These are phyloP conservation scores for Russula sp. DNA, from an alignment of 768 basidiomycete genomes.

Conservation along the genomic window DNA sequence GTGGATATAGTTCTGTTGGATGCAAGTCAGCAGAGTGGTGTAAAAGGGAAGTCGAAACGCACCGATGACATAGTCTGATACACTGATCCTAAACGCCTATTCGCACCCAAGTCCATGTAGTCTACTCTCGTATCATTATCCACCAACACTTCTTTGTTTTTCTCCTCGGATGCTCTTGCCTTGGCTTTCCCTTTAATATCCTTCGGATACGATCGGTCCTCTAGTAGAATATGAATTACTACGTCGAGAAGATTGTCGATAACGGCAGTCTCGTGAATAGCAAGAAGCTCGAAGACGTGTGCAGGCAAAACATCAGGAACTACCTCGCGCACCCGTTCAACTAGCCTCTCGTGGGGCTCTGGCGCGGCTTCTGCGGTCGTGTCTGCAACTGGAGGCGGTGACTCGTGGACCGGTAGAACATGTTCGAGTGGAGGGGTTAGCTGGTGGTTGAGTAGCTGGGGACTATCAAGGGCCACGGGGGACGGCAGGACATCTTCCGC, in stretches of 20 bases:
- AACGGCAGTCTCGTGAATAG: conserved; percentile 34
- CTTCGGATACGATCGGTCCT: conserved; percentile 54
- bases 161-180: conserved; percentile 27
- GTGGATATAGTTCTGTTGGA: conserved; percentile 43
- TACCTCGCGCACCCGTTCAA: conserved; percentile 56
- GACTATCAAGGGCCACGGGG: not conserved
- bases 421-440: not conserved
- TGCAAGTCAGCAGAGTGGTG: conserved; percentile 1
- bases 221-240: conserved; percentile 56
- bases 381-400: not conserved
- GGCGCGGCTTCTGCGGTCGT: not conserved
- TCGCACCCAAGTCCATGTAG: conserved; percentile 43
- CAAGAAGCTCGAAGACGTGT: conserved; percentile 44
- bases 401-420: not conserved
- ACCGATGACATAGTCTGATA: conserved; percentile 53
- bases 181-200: conserved; percentile 39
- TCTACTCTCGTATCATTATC: conserved; percentile 39
- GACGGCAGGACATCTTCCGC: not conserved
- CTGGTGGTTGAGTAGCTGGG: not conserved
- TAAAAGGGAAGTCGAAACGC: conserved; percentile 22
- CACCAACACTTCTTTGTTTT: conserved; percentile 18
- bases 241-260: conserved; percentile 39
- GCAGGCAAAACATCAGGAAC: conserved; percentile 60
- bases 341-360: conserved; percentile 23
- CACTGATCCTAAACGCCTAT: conserved; percentile 33